Conservation (phyloP, 352 stramenopile species). For the Lagenidium giganteum region DNA sequence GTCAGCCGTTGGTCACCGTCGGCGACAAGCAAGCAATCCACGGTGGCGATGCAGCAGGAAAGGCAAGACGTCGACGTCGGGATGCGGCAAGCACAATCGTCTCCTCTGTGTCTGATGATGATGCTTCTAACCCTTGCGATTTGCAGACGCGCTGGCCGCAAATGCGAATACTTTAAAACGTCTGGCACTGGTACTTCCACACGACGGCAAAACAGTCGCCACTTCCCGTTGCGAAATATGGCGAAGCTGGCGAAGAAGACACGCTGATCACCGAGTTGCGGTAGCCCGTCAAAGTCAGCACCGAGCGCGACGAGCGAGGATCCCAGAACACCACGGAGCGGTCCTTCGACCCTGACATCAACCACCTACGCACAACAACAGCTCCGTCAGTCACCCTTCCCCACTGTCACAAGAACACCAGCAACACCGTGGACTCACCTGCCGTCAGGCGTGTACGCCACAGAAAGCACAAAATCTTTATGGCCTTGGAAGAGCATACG, state of each 20-base stretch:
- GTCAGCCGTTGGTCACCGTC: too few relatives aligned
- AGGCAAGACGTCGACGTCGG: too few relatives aligned
- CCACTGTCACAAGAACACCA: conserved; percentile 2
- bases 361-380: conserved; percentile 42
- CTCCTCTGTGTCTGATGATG: too few relatives aligned
- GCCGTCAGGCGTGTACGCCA: conserved; percentile 85
- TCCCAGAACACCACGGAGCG: conserved; percentile 87
- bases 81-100: too few relatives aligned
- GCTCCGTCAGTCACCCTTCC: background rate
- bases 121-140: conserved; percentile 24
- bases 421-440: conserved; percentile 30
- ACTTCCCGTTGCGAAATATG: conserved; percentile 83
- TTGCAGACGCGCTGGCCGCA: conserved; percentile 8
- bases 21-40: too few relatives aligned
- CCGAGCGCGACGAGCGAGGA: conserved; percentile 71
- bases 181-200: conserved; percentile 87
- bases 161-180: conserved; percentile 75
- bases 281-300: conserved; percentile 79
- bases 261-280: conserved; percentile 88
- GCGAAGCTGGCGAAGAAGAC: conserved; percentile 72
- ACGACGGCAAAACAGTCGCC: conserved; percentile 82
- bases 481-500: conserved; percentile 87
- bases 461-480: conserved; percentile 84
- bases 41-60: too few relatives aligned
- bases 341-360: conserved; percentile 86